Evolutionary conservation across 495 filamentous ascomycete species (phyloP).

Genomic region (Cladorrhinum samala): DNA sequence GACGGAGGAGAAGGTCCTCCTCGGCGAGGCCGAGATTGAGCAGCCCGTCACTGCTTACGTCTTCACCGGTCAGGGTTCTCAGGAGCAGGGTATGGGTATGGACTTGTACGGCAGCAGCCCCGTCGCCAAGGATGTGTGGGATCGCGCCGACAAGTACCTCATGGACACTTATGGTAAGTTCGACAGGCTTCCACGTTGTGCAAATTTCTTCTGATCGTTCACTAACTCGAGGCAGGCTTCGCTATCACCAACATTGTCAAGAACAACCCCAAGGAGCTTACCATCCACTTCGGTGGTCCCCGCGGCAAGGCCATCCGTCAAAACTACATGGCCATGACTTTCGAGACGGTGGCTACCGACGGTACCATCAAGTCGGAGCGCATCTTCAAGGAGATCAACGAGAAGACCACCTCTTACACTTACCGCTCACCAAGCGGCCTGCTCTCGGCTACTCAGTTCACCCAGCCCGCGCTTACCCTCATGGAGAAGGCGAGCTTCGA

Average conservation of each 20-base stretch:
- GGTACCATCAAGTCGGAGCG: conserved; percentile 94
- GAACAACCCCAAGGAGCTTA: conserved; percentile 98
- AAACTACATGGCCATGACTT: conserved; percentile 99
- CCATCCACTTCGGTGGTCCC: conserved; percentile 95
- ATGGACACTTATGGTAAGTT: conserved; percentile 92
- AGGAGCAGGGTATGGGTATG: conserved; percentile 99
- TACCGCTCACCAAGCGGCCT: conserved; percentile 94
- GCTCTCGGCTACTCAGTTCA: conserved; percentile 96
- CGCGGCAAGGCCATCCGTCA: conserved; percentile 94
- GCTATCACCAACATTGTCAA: conserved; percentile 98
- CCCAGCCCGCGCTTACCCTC: conserved; percentile 90
- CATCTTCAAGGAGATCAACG: conserved; percentile 96
- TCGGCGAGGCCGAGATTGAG: conserved; percentile 96
- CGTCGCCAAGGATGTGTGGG: conserved; percentile 96
- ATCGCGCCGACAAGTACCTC: conserved; percentile 94
- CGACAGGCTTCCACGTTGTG: neutral
- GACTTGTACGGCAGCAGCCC: conserved; percentile 88
- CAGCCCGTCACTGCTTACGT: conserved; percentile 97
- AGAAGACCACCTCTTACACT: conserved; percentile 88
- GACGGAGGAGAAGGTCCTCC: conserved; percentile 88
- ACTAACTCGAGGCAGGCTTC: conserved; percentile 59
- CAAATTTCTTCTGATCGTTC: neutral
- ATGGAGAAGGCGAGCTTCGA: conserved; percentile 99
- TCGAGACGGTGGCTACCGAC: conserved; percentile 88
- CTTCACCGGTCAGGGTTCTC: conserved; percentile 95